Evolutionary conservation across 2,329 filamentous ascomycete species (phyloP), one percentile per base, ranked within the genome.

Genomic region (Diplocarpon rosae): DNA sequence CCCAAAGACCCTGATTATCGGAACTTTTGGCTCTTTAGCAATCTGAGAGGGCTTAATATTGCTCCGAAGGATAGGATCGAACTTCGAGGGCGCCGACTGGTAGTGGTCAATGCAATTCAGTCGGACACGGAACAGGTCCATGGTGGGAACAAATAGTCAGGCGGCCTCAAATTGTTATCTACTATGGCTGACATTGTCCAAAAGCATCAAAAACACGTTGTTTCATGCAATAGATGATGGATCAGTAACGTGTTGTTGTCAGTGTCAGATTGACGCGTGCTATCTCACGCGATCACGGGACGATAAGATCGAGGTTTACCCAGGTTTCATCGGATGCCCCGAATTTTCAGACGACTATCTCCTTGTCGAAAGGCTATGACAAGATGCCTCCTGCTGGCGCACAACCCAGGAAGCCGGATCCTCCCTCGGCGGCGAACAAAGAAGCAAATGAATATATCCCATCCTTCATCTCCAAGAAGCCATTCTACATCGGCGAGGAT

Each of bases 401-500:
- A 11, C 60, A 62, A 46, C 59, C 61, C 35, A 46, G 53, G 16
- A 62, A 62, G 43, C 59, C 60, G 14, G 49, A 53, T 32, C 51
- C 56, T 35, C 59, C 60, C 29, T 60, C 62, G 50, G 69, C 65
- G 13, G 67, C 74, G 13, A 76, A 73, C 44, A 94, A 94, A 63
- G 88, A 94, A 65, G 87, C 92, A 66, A 98, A 98, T 73, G 81
- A 95, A 64, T 98, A 98, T 72, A 98, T 98, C 59, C 92, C 92
- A 5, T 80, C 85, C 43, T 98, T 95, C 73, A 98, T 98, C 68
- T 89, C 88, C 57, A 95, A 95, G 65, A 89, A 93, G 56, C 92
- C 92, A 4, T 98, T 98, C 68, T 98, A 96, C 65, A 80, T 93
- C 43, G 79, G 76, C 58, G 80, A 85, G 61, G 81, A 82, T 53